These are phyloP conservation scores for Venturiaceae sp. DNA, from an alignment of 2,329 filamentous ascomycete genomes.

Conservation along the genomic window DNA sequence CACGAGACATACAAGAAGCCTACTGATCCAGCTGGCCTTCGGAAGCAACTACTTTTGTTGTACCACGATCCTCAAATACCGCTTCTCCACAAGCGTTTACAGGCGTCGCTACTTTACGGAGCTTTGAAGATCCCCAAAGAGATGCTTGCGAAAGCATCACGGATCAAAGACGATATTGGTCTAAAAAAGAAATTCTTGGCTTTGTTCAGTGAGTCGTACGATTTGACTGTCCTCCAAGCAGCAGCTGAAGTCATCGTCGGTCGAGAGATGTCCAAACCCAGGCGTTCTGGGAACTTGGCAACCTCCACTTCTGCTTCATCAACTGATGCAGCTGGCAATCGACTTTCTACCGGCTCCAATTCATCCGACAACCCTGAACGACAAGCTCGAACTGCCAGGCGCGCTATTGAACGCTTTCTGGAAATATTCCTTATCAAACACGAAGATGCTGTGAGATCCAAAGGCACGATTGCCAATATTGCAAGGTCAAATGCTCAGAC, in stretches of 20 bases:
- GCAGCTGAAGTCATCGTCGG: constrained; percentile 51
- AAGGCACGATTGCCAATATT: constrained; percentile 26
- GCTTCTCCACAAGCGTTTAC: constrained; percentile 45
- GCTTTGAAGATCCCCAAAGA: constrained; percentile 47
- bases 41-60: constrained; percentile 38
- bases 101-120: constrained; percentile 49
- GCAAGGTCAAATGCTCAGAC: constrained; percentile 20
- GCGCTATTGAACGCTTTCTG: constrained; percentile 41
- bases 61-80: constrained; percentile 45
- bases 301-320: not conserved
- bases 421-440: constrained; percentile 49
- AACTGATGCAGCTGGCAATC: not conserved
- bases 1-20: constrained; percentile 19
- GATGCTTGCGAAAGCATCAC: constrained; percentile 31
- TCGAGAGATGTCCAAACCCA: constrained; percentile 30
- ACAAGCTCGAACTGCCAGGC: constrained; percentile 25
- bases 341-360: constrained; percentile 21
- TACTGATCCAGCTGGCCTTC: constrained; percentile 19
- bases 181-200: constrained; percentile 46
- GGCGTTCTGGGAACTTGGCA: constrained; percentile 9
- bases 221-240: constrained; percentile 37
- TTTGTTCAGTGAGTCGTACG: constrained; percentile 50
- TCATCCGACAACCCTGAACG: constrained; percentile 26
- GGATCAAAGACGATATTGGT: constrained; percentile 47
- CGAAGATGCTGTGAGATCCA: constrained; percentile 39